These are phyloP conservation scores for Obba rivulosa DNA, from an alignment of 768 basidiomycete genomes.

Conservation along the genomic window DNA sequence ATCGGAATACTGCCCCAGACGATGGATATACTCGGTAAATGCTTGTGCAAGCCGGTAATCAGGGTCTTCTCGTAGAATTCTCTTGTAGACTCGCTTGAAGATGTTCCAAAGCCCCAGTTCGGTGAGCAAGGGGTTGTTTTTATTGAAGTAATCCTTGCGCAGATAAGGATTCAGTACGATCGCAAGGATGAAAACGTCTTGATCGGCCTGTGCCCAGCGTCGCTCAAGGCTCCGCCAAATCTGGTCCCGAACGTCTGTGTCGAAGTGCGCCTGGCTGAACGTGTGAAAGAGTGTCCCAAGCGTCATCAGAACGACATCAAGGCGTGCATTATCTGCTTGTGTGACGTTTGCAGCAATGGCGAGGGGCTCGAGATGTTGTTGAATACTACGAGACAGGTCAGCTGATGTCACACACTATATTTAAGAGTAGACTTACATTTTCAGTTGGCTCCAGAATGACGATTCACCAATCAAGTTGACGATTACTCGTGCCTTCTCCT, in stretches of 20 bases:
- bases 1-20: slow-evolving; percentile 1
- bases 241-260: not conserved
- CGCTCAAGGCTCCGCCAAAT: slow-evolving; percentile 13
- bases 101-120: slow-evolving; percentile 3
- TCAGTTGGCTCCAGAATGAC: slow-evolving; percentile 1
- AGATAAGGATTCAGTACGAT: slow-evolving; percentile 9
- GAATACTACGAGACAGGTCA: slow-evolving; percentile 4
- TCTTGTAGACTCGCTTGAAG: slow-evolving; percentile 4
- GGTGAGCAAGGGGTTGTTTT: not conserved
- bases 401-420: not conserved
- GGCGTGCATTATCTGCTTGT: slow-evolving; percentile 16
- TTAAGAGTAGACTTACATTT: not conserved
- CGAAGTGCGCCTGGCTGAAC: slow-evolving; percentile 15
- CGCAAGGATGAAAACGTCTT: slow-evolving; percentile 16
- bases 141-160: not conserved
- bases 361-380: slow-evolving; percentile 24
- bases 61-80: slow-evolving; percentile 2
- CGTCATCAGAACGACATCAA: slow-evolving; percentile 13
- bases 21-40: slow-evolving; percentile 2
- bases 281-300: slow-evolving; percentile 13
- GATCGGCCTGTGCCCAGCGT: slow-evolving; percentile 20
- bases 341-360: slow-evolving; percentile 32
- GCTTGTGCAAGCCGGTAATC: not conserved
- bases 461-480: too few relatives aligned
- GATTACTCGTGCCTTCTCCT: too few relatives aligned